These are phyloP conservation scores for Plenodomus tracheiphilus DNA, from an alignment of 2,329 filamentous ascomycete species.

Conservation along the genomic window DNA sequence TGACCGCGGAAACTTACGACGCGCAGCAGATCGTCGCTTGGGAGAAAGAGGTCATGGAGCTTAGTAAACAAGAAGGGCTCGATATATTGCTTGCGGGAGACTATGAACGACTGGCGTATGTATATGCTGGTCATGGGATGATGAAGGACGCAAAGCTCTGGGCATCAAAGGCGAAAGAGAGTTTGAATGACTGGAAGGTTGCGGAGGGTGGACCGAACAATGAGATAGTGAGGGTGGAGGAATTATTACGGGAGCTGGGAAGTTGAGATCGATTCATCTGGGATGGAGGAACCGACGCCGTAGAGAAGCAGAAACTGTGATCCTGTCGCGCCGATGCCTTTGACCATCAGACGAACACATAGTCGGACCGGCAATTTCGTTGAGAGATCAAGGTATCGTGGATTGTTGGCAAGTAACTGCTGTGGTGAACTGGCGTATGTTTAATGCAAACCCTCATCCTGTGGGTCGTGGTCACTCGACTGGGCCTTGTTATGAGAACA, in stretches of 20 bases:
- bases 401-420: too few species aligned
- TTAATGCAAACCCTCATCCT: too few species aligned
- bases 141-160: constrained; percentile 17
- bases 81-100: constrained; percentile 24
- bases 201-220: constrained; percentile 18
- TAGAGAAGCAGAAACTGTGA: too few species aligned
- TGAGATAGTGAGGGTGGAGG: constrained; percentile 19
- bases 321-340: too few species aligned
- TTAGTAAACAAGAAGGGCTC: constrained; percentile 23
- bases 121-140: constrained; percentile 23
- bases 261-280: neutral
- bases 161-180: constrained; percentile 23
- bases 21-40: constrained; percentile 24
- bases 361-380: too few species aligned
- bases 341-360: too few species aligned
- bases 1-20: constrained; percentile 26
- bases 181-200: constrained; percentile 23
- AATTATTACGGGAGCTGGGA: constrained; percentile 20
- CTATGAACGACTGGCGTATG: constrained; percentile 31
- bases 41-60: constrained; percentile 28
- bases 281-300: neutral
- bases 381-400: too few species aligned
- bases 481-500: too few species aligned
- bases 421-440: too few species aligned
- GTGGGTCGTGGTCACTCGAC: too few species aligned